These are phyloP conservation scores for Stentor coeruleus DNA, from an alignment of 73 alveolate species.

Conservation along the genomic window DNA sequence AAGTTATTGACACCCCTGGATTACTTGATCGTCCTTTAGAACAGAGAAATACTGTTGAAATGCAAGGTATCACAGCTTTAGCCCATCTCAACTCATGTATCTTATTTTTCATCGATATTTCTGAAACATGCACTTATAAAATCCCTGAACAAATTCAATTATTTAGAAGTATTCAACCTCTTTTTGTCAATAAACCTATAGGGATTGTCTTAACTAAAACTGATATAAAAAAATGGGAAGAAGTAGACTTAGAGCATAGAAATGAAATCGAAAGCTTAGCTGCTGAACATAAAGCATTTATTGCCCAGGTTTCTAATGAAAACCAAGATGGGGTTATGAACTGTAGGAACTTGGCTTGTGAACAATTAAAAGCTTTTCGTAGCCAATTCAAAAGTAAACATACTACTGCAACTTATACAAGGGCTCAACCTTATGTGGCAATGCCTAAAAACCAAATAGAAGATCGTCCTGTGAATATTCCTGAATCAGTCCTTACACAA, in stretches of 20 bases:
- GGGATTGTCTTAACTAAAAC: conserved; percentile 94
- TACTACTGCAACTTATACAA: conserved; percentile 15
- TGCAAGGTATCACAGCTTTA: conserved; percentile 99
- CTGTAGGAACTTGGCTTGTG: conserved; percentile 78
- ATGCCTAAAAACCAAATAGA: conserved; percentile 72
- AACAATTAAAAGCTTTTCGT: conserved; percentile 80
- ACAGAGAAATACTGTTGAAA: conserved; percentile 99
- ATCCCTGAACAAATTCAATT: conserved; percentile 65
- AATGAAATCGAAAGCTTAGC: conserved; percentile 68
- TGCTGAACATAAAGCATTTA: conserved; percentile 74
- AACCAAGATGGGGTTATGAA: conserved; percentile 22
- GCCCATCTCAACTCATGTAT: conserved; percentile 97
- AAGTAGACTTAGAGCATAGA: conserved; percentile 61
- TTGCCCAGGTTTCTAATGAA: conserved; percentile 38
- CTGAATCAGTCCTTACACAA: conserved; percentile 67
- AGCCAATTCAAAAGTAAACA: conserved; percentile 70
- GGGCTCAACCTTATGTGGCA: conserved; percentile 62
- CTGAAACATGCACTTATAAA: conserved; percentile 96
- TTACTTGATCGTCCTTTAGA: conserved; percentile 96
- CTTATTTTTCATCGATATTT: conserved; percentile 96
- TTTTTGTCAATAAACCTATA: conserved; percentile 97
- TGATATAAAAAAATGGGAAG: conserved; percentile 79
- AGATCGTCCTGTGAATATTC: conserved; percentile 39
- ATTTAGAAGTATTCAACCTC: conserved; percentile 93
- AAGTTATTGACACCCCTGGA: conserved; percentile 99